Percentiles rank a stretch among this genome's conserved stretches.
These are phyloP conservation scores for Arbutus unedo DNA, from an alignment of 148 eudicot genomes.

Conservation along the genomic window DNA sequence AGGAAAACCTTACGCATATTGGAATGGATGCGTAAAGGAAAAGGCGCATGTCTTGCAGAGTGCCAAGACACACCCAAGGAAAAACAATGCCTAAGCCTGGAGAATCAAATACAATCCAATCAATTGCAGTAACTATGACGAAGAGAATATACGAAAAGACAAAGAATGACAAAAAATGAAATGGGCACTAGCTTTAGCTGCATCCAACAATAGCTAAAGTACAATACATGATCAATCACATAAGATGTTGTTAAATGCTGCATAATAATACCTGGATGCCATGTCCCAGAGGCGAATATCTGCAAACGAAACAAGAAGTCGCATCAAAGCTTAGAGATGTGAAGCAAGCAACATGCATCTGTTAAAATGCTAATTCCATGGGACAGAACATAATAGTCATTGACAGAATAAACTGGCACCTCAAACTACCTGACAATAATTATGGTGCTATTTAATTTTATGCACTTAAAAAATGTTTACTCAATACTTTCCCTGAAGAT, in stretches of 20 bases:
- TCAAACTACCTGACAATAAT: background rate
- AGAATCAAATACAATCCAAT: background rate
- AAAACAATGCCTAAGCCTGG: background rate
- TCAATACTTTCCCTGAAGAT: background rate
- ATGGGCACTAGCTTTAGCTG: background rate
- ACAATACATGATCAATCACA: background rate
- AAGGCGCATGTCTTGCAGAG: background rate
- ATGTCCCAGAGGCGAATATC: conserved; percentile 98
- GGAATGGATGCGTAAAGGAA: background rate
- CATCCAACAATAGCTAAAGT: background rate
- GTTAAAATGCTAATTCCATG: background rate
- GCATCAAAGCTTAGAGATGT: conserved; percentile 2
- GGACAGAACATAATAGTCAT: background rate
- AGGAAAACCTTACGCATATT: background rate
- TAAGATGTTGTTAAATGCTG: background rate
- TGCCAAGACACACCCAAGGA: background rate
- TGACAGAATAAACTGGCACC: background rate
- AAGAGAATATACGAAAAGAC: background rate
- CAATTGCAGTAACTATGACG: background rate
- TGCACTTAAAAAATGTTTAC: background rate
- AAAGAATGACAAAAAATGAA: background rate
- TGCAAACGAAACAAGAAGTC: conserved; percentile 31
- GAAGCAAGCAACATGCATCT: background rate
- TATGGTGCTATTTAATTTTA: background rate
- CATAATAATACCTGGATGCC: conserved; percentile 63